Evolutionary conservation across 169 alveolate species (phyloP).

Genomic region (Plasmodium knowlesi): DNA sequence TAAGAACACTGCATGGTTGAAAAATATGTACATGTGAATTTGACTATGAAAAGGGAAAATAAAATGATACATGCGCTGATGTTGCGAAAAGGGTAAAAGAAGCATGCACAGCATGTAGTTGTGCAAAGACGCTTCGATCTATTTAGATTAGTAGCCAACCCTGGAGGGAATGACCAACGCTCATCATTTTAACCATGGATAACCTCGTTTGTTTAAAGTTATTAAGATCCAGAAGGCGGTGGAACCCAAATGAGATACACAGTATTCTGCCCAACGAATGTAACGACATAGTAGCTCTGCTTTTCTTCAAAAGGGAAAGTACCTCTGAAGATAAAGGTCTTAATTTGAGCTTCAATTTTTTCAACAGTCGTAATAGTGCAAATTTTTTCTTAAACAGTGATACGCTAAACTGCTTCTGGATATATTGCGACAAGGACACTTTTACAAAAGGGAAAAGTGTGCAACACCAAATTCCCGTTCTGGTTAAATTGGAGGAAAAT

Average conservation of each 20-base stretch:
- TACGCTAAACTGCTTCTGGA: slow-evolving; percentile 34
- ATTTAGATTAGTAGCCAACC: neutral
- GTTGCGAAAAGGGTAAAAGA: neutral
- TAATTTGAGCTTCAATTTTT: slow-evolving; percentile 31
- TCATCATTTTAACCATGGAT: slow-evolving; percentile 10
- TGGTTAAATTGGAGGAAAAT: slow-evolving; percentile 34
- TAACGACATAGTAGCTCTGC: slow-evolving; percentile 42
- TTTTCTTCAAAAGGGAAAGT: neutral
- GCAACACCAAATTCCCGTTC: slow-evolving; percentile 44
- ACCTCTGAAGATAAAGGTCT: slow-evolving; percentile 16
- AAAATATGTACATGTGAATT: neutral
- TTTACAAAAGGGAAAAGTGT: slow-evolving; percentile 18
- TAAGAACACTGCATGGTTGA: neutral
- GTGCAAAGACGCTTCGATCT: neutral
- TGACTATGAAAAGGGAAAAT: neutral
- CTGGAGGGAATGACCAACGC: neutral
- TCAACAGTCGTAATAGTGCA: slow-evolving; percentile 12
- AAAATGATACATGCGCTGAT: neutral
- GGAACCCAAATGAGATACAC: slow-evolving; percentile 19
- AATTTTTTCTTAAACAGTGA: slow-evolving; percentile 38
- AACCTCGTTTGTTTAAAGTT: slow-evolving; percentile 41
- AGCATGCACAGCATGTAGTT: neutral
- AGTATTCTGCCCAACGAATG: slow-evolving; percentile 35
- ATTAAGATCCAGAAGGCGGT: slow-evolving; percentile 22
- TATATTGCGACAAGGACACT: slow-evolving; percentile 27